Conservation (phyloP, 2,329 filamentous ascomycete genomes). For the Chalaropsis thielavioides region DNA sequence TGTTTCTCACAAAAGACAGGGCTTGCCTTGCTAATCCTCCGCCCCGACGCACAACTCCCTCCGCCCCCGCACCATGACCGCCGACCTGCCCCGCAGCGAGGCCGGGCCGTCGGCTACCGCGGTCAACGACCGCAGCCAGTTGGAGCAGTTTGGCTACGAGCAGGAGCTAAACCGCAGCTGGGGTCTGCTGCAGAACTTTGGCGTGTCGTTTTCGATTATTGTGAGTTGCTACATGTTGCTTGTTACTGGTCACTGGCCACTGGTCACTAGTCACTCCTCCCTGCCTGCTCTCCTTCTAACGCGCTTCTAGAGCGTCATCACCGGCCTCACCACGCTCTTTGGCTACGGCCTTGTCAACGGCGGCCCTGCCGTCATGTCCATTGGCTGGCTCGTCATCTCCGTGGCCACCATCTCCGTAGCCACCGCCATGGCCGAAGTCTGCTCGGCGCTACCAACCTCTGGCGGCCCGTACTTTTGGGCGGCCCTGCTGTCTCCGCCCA, state of each 20-base stretch:
- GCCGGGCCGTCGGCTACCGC: slow-evolving; percentile 17
- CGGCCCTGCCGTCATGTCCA: slow-evolving; percentile 40
- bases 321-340: slow-evolving; percentile 44
- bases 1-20: no score
- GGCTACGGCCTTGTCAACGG: slow-evolving; percentile 41
- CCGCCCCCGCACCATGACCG: background rate
- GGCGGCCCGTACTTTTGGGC: slow-evolving; percentile 49
- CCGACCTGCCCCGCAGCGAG: slow-evolving; percentile 11
- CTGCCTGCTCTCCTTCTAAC: background rate
- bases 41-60: background rate
- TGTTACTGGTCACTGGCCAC: background rate
- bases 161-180: slow-evolving; percentile 44
- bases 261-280: background rate
- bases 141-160: slow-evolving; percentile 32
- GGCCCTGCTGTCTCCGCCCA: slow-evolving; percentile 37
- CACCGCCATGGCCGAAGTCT: slow-evolving; percentile 43
- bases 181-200: slow-evolving; percentile 45
- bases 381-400: slow-evolving; percentile 38
- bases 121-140: slow-evolving; percentile 34
- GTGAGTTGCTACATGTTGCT: slow-evolving; percentile 25
- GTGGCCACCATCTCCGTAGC: slow-evolving; percentile 33
- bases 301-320: slow-evolving; percentile 38
- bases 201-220: slow-evolving; percentile 47
- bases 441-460: slow-evolving; percentile 42
- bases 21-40: background rate